phyloP scores from a whole-genome alignment of 805 yeast species.

The Vanderwaltozyma yarrowii region DNA sequence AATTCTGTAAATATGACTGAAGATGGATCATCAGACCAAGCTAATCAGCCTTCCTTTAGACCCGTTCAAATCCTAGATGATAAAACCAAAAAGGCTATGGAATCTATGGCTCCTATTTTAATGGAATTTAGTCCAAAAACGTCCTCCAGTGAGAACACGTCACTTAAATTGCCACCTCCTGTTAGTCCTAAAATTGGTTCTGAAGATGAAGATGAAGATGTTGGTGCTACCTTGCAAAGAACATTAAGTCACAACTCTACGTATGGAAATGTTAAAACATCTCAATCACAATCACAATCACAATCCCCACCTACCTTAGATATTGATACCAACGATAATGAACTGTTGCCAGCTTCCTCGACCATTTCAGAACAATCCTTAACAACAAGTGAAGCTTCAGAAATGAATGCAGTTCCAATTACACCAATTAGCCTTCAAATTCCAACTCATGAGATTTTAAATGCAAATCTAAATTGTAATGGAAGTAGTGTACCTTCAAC shows the following conservation, averaged over 20 bases:
- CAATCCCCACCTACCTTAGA: conserved; percentile 12
- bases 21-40: too few species aligned
- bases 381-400: not conserved
- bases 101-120: conserved; percentile 68
- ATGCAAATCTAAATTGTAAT: not conserved
- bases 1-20: too few species aligned
- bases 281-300: conserved; percentile 1
- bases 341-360: not conserved
- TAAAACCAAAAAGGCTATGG: conserved; percentile 49
- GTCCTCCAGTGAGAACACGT: conserved; percentile 39
- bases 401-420: not conserved
- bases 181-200: conserved; percentile 15
- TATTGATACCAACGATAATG: not conserved
- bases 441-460: not conserved
- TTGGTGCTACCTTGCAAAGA: conserved; percentile 17
- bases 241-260: conserved; percentile 20
- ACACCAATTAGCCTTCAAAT: not conserved
- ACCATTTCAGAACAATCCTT: not conserved
- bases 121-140: conserved; percentile 68
- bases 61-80: not conserved
- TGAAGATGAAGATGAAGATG: conserved; percentile 20
- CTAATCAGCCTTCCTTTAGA: too few species aligned
- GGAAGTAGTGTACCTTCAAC: conserved; percentile 3
- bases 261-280: conserved; percentile 1
- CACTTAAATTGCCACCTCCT: conserved; percentile 27